Percentiles rank a stretch among this genome's conserved stretches.
Evolutionary conservation across 192 early-diverging fungal species (phyloP).

Genomic region (Backusella luteola): DNA sequence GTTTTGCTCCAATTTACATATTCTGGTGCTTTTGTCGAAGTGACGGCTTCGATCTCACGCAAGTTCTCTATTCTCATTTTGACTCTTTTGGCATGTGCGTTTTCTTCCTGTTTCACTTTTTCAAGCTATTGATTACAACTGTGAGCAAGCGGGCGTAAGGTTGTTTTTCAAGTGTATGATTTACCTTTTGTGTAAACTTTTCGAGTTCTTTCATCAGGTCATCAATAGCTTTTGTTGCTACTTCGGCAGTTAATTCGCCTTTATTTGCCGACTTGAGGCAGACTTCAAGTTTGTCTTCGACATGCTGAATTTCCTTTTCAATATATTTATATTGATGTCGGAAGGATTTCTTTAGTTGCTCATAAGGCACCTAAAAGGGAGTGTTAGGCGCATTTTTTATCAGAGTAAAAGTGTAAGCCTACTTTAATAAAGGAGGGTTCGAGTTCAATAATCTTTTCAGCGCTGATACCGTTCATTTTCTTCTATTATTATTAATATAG

Average conservation of each 20-base stretch:
- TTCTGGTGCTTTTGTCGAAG: slow-evolving; percentile 61
- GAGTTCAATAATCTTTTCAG: slow-evolving; percentile 81
- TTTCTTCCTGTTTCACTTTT: slow-evolving; percentile 77
- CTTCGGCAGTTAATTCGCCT: slow-evolving; percentile 44
- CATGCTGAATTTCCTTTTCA: slow-evolving; percentile 73
- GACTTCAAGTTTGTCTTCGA: slow-evolving; percentile 46
- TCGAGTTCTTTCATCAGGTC: slow-evolving; percentile 62
- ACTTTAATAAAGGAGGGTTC: slow-evolving; percentile 88
- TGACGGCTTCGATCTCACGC: slow-evolving; percentile 64
- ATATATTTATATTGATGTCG: slow-evolving; percentile 74
- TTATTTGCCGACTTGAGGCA: slow-evolving; percentile 45
- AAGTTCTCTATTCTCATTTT: slow-evolving; percentile 77
- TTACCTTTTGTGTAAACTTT: slow-evolving; percentile 73
- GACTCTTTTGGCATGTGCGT: slow-evolving; percentile 63
- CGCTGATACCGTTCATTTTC: slow-evolving; percentile 67
- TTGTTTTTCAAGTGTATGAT: background rate
- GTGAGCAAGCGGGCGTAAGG: background rate
- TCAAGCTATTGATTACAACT: slow-evolving; percentile 42
- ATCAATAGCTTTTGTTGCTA: slow-evolving; percentile 60
- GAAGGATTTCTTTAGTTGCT: slow-evolving; percentile 78
- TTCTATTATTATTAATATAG: background rate
- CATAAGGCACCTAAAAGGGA: slow-evolving; percentile 69
- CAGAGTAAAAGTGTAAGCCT: background rate
- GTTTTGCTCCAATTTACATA: slow-evolving; percentile 85
- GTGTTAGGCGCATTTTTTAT: background rate